Percentiles rank a stretch among this genome's conserved stretches.
Conservation (phyloP, 495 filamentous ascomycete genomes). For the Aspergillus indologenus region DNA sequence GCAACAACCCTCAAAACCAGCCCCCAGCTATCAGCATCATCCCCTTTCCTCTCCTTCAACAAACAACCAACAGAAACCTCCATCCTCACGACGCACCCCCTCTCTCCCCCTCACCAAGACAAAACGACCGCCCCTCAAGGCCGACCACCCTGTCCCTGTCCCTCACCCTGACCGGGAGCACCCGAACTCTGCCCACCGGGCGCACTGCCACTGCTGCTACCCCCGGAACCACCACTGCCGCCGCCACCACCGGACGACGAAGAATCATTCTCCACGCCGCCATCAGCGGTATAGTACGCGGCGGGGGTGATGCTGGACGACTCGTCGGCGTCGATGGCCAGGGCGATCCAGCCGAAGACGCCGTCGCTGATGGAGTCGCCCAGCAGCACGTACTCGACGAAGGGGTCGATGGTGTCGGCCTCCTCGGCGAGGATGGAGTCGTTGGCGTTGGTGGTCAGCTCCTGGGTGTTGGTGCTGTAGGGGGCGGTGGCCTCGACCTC, state of each 20-base stretch:
- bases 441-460: constrained; percentile 48
- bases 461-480: constrained; percentile 55
- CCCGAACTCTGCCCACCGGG: background rate
- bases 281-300: constrained; percentile 33
- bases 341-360: constrained; percentile 37
- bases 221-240: constrained; percentile 14
- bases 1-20: too few relatives aligned
- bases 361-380: constrained; percentile 39
- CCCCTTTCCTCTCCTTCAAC: too few relatives aligned
- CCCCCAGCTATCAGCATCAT: too few relatives aligned
- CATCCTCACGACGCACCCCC: too few relatives aligned
- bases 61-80: too few relatives aligned
- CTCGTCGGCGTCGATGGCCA: constrained; percentile 32
- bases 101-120: too few relatives aligned
- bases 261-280: constrained; percentile 34
- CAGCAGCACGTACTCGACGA: constrained; percentile 55
- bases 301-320: constrained; percentile 28
- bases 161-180: background rate
- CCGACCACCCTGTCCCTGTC: background rate
- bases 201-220: background rate
- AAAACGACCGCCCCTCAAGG: background rate
- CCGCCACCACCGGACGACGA: constrained; percentile 26
- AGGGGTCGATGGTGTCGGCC: constrained; percentile 53
- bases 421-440: constrained; percentile 50
- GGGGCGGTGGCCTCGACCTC: constrained; percentile 46